These are phyloP conservation scores for Cytidiella melzeri DNA, from an alignment of 768 basidiomycete genomes.

Conservation along the genomic window DNA sequence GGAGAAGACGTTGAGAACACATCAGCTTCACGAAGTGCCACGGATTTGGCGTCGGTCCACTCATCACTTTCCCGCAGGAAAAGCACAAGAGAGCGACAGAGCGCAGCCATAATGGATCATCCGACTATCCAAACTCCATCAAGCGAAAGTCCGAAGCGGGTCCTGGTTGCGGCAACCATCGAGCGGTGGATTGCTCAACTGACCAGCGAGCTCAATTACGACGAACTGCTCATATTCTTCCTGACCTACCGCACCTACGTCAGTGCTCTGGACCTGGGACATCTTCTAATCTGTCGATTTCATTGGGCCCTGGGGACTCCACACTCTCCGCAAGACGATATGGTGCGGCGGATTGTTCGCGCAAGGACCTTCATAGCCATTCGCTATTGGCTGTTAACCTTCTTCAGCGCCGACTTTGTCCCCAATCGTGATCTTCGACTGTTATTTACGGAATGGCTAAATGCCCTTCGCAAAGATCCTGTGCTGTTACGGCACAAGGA, in stretches of 20 bases:
- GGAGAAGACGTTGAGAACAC: constrained; percentile 28
- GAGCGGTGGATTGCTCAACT: constrained; percentile 92
- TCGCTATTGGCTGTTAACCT: constrained; percentile 86
- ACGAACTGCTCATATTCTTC: constrained; percentile 86
- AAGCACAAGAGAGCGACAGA: constrained; percentile 23
- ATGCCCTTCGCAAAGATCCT: constrained; percentile 68
- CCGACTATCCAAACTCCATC: constrained; percentile 23
- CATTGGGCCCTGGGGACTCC: constrained; percentile 74
- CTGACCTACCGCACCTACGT: constrained; percentile 88
- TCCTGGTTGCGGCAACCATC: constrained; percentile 85
- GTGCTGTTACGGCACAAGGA: constrained; percentile 59
- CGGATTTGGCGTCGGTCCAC: constrained; percentile 33
- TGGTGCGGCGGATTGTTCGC: constrained; percentile 69
- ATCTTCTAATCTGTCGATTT: constrained; percentile 80
- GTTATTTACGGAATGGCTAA: constrained; percentile 74
- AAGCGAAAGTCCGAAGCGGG: constrained; percentile 30
- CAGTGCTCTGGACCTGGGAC: constrained; percentile 69
- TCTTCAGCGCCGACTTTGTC: constrained; percentile 85
- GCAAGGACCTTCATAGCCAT: constrained; percentile 88
- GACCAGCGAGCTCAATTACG: constrained; percentile 80
- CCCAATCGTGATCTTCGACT: constrained; percentile 72
- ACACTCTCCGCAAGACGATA: constrained; percentile 53
- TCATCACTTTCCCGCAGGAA: constrained; percentile 32
- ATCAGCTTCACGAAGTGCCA: constrained; percentile 34
- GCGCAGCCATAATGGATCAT: constrained; percentile 18